Percentiles rank a stretch among this genome's conserved stretches.
phyloP scores from a whole-genome alignment of 2,329 filamentous ascomycete genomes.

The Beauveria varroae region DNA sequence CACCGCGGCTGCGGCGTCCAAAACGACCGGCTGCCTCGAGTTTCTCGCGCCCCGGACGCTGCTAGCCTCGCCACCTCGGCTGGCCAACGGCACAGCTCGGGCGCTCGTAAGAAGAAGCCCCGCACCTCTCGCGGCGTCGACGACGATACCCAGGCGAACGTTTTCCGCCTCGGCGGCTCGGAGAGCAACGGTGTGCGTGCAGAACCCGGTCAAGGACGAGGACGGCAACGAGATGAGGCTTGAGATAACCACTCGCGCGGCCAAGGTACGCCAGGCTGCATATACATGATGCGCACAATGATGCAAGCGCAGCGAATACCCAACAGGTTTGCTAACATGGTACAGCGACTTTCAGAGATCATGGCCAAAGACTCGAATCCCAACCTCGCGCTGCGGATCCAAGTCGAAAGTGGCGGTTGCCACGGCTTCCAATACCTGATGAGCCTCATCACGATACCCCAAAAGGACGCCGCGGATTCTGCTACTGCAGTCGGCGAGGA shows the following conservation, averaged over 20 bases:
- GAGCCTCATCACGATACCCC: constrained; percentile 63
- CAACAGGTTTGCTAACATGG: not conserved
- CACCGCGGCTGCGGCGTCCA: constrained; percentile 18
- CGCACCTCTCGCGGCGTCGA: not conserved
- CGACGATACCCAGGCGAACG: constrained; percentile 12
- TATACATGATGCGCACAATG: no score
- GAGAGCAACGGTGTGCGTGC: constrained; percentile 40
- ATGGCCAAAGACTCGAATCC: constrained; percentile 67
- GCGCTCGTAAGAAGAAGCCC: not conserved
- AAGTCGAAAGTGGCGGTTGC: constrained; percentile 88
- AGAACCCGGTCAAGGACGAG: constrained; percentile 73
- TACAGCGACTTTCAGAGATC: constrained; percentile 66
- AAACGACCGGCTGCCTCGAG: constrained; percentile 25
- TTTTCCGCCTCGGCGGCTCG: constrained; percentile 32
- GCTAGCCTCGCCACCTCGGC: constrained; percentile 12
- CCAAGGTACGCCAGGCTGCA: constrained; percentile 49
- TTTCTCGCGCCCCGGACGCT: constrained; percentile 31
- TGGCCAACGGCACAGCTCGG: constrained; percentile 5
- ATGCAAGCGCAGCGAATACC: no score
- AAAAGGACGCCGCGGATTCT: constrained; percentile 25
- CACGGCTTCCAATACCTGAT: constrained; percentile 98
- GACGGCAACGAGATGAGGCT: constrained; percentile 78
- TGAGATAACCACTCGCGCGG: constrained; percentile 76
- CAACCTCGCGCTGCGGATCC: constrained; percentile 78
- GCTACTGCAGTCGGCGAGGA: constrained; percentile 52